Base-by-base conservation (phyloP, 305 asterid genomes). In the Ilex paraguariensis region DNA sequence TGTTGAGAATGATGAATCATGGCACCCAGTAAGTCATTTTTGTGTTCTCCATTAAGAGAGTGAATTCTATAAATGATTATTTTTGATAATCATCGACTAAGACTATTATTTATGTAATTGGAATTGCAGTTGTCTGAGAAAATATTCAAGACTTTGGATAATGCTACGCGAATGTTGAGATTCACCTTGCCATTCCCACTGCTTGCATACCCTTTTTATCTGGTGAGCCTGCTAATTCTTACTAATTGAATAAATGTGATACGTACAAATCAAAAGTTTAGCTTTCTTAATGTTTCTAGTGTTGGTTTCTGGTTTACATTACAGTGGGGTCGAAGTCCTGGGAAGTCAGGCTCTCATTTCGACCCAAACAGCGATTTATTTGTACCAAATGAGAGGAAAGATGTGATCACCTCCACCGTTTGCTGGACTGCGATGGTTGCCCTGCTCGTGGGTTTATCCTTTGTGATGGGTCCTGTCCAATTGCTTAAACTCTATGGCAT, bases 311-410 rank as follows among this genome's bases (percentile, higher is more conserved):
- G 15, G 42, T 36, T 54, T 54, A 15, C 58, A 56, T 12, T 30
- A 40, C 81, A 90, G 95, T 91, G 97, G 96, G 66, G 79, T 59
- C 78, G 97, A 68, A 91, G 95, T 62, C 97, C 97, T 8, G 97
- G 97, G 13, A 91, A 91, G 67, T 70, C 65, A 58, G 97, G 97
- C 40, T 91, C 97, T 63, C 97, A 91, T 75, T 91, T 76, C 73
- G 68, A 88, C 68, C 95, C 97, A 1, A 75, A 66, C 73, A 88
- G 97, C 31, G 75, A 68, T 65, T 73, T 90, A 73, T 91, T 88
- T 56, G 70, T 70, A 55, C 79, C 85, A 5, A 77, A 71, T 60
- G 97, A 91, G 76, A 84, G 81, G 70, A 74, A 68, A 63, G 71
- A 79, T 70, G 93, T 91, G 54, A 73, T 82, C 65, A 91, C 91